phyloP scores from a whole-genome alignment of 192 early-diverging fungal genomes.

The Umbelopsis sp. region DNA sequence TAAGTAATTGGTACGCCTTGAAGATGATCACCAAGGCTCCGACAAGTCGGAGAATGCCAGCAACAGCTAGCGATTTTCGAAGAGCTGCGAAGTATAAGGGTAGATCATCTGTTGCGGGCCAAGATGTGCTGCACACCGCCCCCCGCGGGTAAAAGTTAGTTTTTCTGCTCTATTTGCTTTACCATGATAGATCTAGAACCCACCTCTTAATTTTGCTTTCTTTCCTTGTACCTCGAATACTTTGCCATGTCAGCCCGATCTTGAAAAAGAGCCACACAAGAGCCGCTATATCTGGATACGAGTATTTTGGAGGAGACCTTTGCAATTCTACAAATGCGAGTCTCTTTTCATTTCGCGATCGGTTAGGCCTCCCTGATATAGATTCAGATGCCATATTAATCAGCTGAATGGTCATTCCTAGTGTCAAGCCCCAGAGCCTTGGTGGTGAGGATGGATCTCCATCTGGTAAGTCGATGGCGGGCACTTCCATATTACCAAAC shows the following conservation, averaged over 20 bases:
- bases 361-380: constrained; percentile 19
- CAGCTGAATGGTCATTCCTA: constrained; percentile 33
- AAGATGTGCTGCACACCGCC: constrained; percentile 1
- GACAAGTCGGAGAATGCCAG: constrained; percentile 16
- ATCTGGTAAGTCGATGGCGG: constrained; percentile 28
- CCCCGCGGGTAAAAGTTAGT: neutral
- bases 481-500: constrained; percentile 28
- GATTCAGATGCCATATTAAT: constrained; percentile 9
- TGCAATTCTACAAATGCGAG: constrained; percentile 22
- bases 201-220: neutral
- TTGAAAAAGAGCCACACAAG: constrained; percentile 3
- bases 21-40: neutral
- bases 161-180: too few species aligned
- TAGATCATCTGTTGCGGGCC: neutral
- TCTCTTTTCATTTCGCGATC: constrained; percentile 1
- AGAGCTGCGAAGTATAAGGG: constrained; percentile 16
- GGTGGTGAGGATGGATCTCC: neutral
- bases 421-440: constrained; percentile 33
- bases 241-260: neutral
- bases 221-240: neutral
- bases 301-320: constrained; percentile 14
- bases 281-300: constrained; percentile 23
- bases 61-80: constrained; percentile 10
- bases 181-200: neutral
- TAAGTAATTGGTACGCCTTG: neutral